Evolutionary conservation across 257 asterid genomes (phyloP).

Genomic region (Cynanchum wilfordii): DNA sequence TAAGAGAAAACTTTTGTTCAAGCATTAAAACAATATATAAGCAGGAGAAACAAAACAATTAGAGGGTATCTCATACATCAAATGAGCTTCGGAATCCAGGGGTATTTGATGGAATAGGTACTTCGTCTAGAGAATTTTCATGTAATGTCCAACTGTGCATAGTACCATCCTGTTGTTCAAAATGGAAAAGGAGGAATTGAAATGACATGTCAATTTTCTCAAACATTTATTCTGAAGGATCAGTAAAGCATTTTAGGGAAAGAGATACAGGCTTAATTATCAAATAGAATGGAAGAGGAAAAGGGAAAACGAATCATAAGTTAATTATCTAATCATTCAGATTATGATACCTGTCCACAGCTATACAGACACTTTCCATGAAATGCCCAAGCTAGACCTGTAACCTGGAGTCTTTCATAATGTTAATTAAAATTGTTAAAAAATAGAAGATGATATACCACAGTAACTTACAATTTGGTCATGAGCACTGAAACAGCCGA

Average conservation of each 20-base stretch:
- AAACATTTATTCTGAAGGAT: constrained; percentile 3
- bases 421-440: constrained; percentile 17
- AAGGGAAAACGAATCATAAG: neutral
- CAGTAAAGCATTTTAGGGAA: neutral
- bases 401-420: constrained; percentile 46
- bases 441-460: constrained; percentile 14
- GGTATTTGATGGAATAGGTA: constrained; percentile 53
- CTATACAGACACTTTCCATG: constrained; percentile 80
- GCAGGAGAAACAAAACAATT: constrained; percentile 13
- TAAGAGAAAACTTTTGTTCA: constrained; percentile 18
- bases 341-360: constrained; percentile 78
- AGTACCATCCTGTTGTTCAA: constrained; percentile 56
- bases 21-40: constrained; percentile 6
- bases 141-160: constrained; percentile 64
- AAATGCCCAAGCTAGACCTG: constrained; percentile 91
- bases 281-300: neutral
- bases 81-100: constrained; percentile 52
- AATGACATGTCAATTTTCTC: neutral
- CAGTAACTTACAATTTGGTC: constrained; percentile 53
- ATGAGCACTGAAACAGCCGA: constrained; percentile 60
- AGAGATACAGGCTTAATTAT: neutral
- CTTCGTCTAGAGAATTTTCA: constrained; percentile 45
- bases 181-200: neutral
- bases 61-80: constrained; percentile 48
- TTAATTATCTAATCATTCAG: neutral